Percentiles rank a stretch among this genome's conserved stretches.
phyloP scores from a whole-genome alignment of 2,329 filamentous ascomycete species.

The Knoxdaviesia proteae region DNA sequence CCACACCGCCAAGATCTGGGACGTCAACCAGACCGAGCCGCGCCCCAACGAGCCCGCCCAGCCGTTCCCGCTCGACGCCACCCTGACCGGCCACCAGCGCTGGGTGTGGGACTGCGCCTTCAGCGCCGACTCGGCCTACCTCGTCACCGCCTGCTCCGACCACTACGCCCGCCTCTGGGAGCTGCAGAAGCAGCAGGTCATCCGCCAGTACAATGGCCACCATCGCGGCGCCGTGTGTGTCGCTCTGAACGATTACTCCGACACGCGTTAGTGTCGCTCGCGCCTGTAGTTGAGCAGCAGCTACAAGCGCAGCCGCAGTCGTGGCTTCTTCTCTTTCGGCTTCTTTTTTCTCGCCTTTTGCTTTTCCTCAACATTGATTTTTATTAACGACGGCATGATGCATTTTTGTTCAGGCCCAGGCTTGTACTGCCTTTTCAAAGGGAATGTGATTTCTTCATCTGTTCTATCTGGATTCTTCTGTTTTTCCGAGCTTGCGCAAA shows the following conservation, averaged over 20 bases:
- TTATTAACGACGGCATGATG: background rate
- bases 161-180: slow-evolving; percentile 90
- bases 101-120: slow-evolving; percentile 98
- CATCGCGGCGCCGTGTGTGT: slow-evolving; percentile 84
- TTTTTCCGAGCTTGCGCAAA: no score
- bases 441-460: no score
- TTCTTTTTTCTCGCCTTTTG: background rate
- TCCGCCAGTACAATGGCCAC: slow-evolving; percentile 87
- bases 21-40: slow-evolving; percentile 51
- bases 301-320: background rate
- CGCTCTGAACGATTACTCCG: slow-evolving; percentile 70
- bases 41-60: slow-evolving; percentile 18
- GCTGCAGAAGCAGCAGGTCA: slow-evolving; percentile 66
- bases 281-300: no score
- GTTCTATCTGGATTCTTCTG: no score
- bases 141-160: slow-evolving; percentile 83
- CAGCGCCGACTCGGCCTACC: slow-evolving; percentile 76
- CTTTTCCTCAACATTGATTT: background rate
- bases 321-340: background rate
- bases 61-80: slow-evolving; percentile 65
- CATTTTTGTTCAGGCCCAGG: no score
- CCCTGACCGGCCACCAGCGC: slow-evolving; percentile 72
- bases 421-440: no score
- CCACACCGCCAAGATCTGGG: slow-evolving; percentile 92
- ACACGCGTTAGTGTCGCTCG: slow-evolving; percentile 20